phyloP scores from a whole-genome alignment of 2,329 filamentous ascomycete genomes.

The Eurotiales sp. region DNA sequence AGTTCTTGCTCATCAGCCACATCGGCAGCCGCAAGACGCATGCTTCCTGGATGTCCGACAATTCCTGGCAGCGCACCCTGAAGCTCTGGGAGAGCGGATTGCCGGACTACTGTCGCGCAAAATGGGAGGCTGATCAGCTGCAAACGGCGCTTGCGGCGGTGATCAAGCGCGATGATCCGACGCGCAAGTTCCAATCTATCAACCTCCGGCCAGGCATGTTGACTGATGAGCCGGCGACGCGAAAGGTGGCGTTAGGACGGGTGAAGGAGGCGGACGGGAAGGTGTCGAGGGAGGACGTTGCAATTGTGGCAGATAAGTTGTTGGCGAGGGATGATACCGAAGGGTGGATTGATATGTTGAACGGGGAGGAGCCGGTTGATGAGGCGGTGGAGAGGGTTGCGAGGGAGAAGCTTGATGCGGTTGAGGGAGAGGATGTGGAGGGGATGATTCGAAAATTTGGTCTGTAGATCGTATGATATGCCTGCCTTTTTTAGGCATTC shows the following conservation, averaged over 20 bases:
- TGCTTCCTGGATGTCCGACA: conserved; percentile 50
- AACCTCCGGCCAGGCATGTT: conserved; percentile 49
- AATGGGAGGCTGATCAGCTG: conserved; percentile 55
- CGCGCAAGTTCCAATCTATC: conserved; percentile 45
- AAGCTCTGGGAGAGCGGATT: conserved; percentile 48
- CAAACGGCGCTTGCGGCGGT: conserved; percentile 44
- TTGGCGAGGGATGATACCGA: conserved; percentile 46
- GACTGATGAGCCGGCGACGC: conserved; percentile 45
- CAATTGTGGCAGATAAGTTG: conserved; percentile 47
- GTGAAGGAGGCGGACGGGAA: conserved; percentile 41
- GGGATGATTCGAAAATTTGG: conserved; percentile 37
- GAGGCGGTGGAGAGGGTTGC: conserved; percentile 46
- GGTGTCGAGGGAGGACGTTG: conserved; percentile 50
- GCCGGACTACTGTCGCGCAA: conserved; percentile 52
- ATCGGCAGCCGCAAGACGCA: conserved; percentile 47
- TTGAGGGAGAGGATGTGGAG: conserved; percentile 50
- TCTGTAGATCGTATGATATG: too few species aligned
- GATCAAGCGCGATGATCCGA: conserved; percentile 23
- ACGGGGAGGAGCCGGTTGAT: conserved; percentile 46
- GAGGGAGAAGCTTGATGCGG: conserved; percentile 43
- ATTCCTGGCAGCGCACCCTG: conserved; percentile 43
- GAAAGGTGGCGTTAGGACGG: conserved; percentile 48
- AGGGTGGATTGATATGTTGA: conserved; percentile 54
- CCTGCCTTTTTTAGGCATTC: too few species aligned
- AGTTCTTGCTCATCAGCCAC: conserved; percentile 55